Base-by-base conservation (phyloP, 257 asterid genomes). In the Solanum arcanum region DNA sequence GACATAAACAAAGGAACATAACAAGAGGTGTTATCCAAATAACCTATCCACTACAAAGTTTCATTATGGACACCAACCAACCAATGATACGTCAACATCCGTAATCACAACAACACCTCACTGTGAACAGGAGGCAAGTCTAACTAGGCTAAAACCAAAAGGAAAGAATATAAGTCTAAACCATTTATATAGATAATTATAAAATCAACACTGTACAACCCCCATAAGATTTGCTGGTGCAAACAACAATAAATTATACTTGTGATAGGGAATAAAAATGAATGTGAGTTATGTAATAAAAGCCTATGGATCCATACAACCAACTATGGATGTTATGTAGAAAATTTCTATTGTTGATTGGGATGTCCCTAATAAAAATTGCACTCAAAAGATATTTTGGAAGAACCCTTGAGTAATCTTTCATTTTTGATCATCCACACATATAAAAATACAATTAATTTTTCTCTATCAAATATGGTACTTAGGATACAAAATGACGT, bases 351-450 rank as follows among this genome's bases (percentile, higher is more conserved):
- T 52, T 6, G 62, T 16, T 52, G 4, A 16, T 52, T 52, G 10
- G 23, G 62, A 52, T 52, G 23, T 52, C 23, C 3, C 6, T 6
- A 2, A 52, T 16, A 6, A 21, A 52, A 52, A 16, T 16, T 52
- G 10, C 23, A 52, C 23, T 52, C 62, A 52, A 52, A 52, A 21
- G 10, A 16, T 6, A 2, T 52, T 16, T 52, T 52, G 60, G 60
- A 52, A 52, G 9, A 52, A 37, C 6, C 39, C 39, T 37, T 0
- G 39, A 37, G 39, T 35, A 37, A 5, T 37, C 39, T 0, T 6
- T 37, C 7, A 6, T 37, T 6, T 37, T 37, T 1, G 2, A 37
- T 1, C 39, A 5, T 37, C 6, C 1, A 6, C 0, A 6, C 7
- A 37, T 37, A 5, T 5, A 37, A 37, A 35, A 5, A 37, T 37